Percentiles rank a stretch among this genome's conserved stretches.
These are phyloP conservation scores for Penicillium turbatum DNA, from an alignment of 495 filamentous ascomycete species.

Conservation along the genomic window DNA sequence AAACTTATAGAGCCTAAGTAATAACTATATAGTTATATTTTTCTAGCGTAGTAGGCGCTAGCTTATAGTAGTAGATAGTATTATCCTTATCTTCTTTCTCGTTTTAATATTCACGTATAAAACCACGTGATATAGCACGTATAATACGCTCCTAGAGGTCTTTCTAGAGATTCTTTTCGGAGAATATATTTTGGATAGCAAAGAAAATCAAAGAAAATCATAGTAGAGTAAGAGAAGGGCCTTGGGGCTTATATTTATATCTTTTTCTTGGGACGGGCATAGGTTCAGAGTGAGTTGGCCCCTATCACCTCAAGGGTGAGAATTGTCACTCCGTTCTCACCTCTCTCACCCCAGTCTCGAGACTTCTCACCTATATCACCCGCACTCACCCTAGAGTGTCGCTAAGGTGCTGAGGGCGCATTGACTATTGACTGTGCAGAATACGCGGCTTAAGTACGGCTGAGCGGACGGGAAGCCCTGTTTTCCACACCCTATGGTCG, in stretches of 20 bases:
- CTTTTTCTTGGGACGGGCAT: neutral
- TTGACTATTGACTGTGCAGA: too few species aligned
- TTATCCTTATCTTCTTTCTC: constrained; percentile 11
- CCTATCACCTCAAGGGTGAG: neutral
- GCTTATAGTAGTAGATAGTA: constrained; percentile 6
- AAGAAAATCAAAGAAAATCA: neutral
- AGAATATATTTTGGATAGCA: neutral
- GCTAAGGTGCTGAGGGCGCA: too few species aligned
- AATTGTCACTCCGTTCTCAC: neutral
- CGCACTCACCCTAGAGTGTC: too few species aligned
- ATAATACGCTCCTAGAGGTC: constrained; percentile 5
- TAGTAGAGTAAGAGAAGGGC: neutral
- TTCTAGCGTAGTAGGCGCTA: constrained; percentile 14
- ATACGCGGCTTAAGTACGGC: too few species aligned
- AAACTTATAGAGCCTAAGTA: constrained; percentile 15
- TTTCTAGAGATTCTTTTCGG: neutral
- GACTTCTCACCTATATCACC: too few species aligned
- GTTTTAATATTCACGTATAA: constrained; percentile 14
- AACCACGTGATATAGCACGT: constrained; percentile 18
- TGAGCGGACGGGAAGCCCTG: too few species aligned
- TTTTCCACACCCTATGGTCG: too few species aligned
- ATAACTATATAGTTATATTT: constrained; percentile 12
- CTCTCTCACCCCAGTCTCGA: neutral
- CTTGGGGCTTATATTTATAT: neutral
- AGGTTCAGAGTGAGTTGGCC: neutral